Conservation (phyloP, 768 basidiomycete genomes). For the Gautieria morchelliformis region DNA sequence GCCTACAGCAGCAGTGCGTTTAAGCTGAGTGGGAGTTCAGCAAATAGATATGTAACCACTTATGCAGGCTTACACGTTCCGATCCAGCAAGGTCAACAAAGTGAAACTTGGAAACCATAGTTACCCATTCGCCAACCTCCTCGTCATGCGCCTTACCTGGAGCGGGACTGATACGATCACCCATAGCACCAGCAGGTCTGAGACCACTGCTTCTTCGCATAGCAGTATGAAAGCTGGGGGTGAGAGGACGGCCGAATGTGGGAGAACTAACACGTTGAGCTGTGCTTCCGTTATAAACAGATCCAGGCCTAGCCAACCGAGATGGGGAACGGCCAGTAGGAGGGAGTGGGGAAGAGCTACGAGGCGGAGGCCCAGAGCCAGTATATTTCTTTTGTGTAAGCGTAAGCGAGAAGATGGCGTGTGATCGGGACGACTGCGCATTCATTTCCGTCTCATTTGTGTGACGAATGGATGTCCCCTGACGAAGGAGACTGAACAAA, state of each 20-base stretch:
- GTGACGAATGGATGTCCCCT: conserved; percentile 82
- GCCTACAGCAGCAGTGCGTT: conserved; percentile 91
- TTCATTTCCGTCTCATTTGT: conserved; percentile 99
- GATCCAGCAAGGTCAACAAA: conserved; percentile 97
- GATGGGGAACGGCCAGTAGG: conserved; percentile 67
- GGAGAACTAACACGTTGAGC: conserved; percentile 61
- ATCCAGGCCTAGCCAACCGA: conserved; percentile 75
- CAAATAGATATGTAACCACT: not conserved
- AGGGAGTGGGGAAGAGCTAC: conserved; percentile 71
- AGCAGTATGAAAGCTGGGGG: conserved; percentile 69
- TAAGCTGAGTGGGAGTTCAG: conserved; percentile 47
- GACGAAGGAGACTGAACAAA: conserved; percentile 64
- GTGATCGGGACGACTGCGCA: conserved; percentile 93
- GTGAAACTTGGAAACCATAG: conserved; percentile 92
- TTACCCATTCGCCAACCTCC: conserved; percentile 75
- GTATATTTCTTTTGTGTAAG: conserved; percentile 83
- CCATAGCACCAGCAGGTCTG: conserved; percentile 75
- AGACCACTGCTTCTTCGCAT: conserved; percentile 57
- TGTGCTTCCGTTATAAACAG: conserved; percentile 44
- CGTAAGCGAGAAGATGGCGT: conserved; percentile 97
- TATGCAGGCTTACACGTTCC: conserved; percentile 59
- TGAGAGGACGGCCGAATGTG: conserved; percentile 65
- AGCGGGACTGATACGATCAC: conserved; percentile 49
- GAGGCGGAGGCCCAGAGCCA: conserved; percentile 59
- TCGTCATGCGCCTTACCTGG: conserved; percentile 28